Base-by-base conservation (phyloP, 2,329 filamentous ascomycete species). In the Colletotrichum paranaense region DNA sequence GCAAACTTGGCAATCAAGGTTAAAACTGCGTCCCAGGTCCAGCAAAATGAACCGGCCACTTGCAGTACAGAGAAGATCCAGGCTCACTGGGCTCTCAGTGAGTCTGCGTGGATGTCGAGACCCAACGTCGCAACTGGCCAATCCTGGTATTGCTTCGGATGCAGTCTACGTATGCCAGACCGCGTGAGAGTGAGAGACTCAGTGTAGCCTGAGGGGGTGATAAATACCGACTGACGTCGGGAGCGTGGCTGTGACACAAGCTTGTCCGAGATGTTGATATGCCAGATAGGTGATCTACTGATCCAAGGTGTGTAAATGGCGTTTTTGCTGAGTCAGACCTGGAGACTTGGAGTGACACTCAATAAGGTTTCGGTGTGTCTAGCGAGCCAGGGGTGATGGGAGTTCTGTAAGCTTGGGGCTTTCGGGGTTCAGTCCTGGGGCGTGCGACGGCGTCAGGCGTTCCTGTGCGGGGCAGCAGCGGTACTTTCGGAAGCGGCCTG, bases 311-410 rank as follows among this genome's bases (percentile, higher is more conserved):
- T 52, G 42, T 65, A 46, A 42, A 49, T 28, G n/a, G 26, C 22
- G 22, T 22, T 26, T 16, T 30, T 65, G 70, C 70, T 70, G 70
- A 73, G 70, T 65, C 67, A 70, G 60, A 60, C 56, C 53, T 70
- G 24, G 55, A 19, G 35, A 56, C 60, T 49, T 12, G 60, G 11
- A 32, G 22, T 49, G 67, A 55, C 26, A 30, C 35, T 46, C 70
- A 46, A 73, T 57, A 73, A 70, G 70, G 55, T 70, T 73, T 70
- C 70, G 67, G 56, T 70, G 70, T 70, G 49, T 56, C 32, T 57
- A 67, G 46, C 42, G 60, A 58, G 55, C 70, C 60, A 69, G 60
- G 65, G 59, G 55, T 38, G 46, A 30, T 49, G 30, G 22, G 53
- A 24, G 22, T 53, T 55, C 58, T 35, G 42, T 57, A 35, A 19